phyloP scores from a whole-genome alignment of 2,329 filamentous ascomycete genomes.

The Hypoxylon sp. region DNA sequence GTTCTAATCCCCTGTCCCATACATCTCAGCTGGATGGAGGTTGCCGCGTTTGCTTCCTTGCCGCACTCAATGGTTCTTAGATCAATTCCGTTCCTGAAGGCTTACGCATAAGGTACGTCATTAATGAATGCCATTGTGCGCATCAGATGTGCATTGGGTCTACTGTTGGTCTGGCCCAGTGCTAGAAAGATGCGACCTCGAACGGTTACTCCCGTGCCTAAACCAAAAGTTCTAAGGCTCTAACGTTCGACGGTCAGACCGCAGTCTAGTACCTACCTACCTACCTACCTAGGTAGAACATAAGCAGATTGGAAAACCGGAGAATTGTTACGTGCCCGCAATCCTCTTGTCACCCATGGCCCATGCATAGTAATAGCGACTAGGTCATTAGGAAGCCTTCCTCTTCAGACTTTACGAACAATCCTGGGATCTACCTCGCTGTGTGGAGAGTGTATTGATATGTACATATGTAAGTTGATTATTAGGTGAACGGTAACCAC shows the following conservation, averaged over 20 bases:
- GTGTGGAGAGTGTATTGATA: no score
- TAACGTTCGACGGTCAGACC: slow-evolving; percentile 10
- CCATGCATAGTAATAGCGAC: not conserved
- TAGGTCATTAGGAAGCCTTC: slow-evolving; percentile 3
- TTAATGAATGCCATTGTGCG: slow-evolving; percentile 24
- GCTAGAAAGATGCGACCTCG: slow-evolving; percentile 29
- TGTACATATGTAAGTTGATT: no score
- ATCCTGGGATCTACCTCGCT: not conserved
- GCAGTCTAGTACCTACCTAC: slow-evolving; percentile 14
- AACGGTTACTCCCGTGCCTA: slow-evolving; percentile 34
- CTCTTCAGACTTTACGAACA: slow-evolving; percentile 6
- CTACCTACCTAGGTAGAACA: slow-evolving; percentile 7
- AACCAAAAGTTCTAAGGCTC: no score
- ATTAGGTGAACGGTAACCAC: slow-evolving; percentile 3
- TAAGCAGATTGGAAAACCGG: slow-evolving; percentile 18
- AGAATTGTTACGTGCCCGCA: slow-evolving; percentile 6
- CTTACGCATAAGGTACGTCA: slow-evolving; percentile 29
- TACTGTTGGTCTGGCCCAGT: slow-evolving; percentile 22
- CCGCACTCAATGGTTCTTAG: slow-evolving; percentile 14
- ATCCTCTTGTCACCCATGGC: slow-evolving; percentile 2
- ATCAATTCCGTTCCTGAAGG: slow-evolving; percentile 30
- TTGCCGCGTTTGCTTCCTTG: slow-evolving; percentile 27
- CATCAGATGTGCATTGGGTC: slow-evolving; percentile 10
- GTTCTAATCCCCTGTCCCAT: slow-evolving; percentile 19
- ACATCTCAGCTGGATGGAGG: slow-evolving; percentile 33